Conservation (phyloP, 2,329 filamentous ascomycete genomes). For the Phialophora expanda region DNA sequence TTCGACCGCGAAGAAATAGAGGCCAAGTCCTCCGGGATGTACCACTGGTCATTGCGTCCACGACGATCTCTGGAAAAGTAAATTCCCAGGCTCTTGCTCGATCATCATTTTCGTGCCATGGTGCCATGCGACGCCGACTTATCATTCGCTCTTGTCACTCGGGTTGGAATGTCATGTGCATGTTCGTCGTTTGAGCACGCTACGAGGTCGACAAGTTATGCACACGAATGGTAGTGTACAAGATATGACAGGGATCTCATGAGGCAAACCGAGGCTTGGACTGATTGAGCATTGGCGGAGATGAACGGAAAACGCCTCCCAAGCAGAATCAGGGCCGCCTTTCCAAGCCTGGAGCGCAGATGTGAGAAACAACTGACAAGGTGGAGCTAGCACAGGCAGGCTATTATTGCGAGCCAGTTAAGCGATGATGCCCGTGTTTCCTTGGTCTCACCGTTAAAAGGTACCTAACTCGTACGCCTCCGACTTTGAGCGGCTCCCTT, state of each 20-base stretch:
- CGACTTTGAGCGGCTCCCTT: not conserved
- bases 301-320: conserved; percentile 20
- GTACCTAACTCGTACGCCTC: not conserved
- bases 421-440: conserved; percentile 8
- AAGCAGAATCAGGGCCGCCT: conserved; percentile 4
- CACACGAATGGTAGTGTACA: conserved; percentile 16
- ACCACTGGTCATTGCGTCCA: not conserved
- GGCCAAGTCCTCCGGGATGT: not conserved
- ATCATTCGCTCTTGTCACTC: conserved; percentile 2
- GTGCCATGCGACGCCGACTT: not conserved
- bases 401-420: conserved; percentile 10
- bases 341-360: not conserved
- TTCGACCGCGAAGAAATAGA: not conserved
- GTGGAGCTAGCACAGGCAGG: conserved; percentile 2
- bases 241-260: conserved; percentile 2
- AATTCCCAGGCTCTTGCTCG: not conserved
- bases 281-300: conserved; percentile 15
- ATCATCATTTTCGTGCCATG: not conserved
- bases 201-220: conserved; percentile 3
- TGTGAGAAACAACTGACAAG: conserved; percentile 7
- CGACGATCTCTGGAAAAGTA: not conserved
- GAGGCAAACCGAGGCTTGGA: conserved; percentile 9
- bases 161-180: conserved; percentile 1
- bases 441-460: not conserved
- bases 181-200: not conserved